phyloP scores from a whole-genome alignment of 192 early-diverging fungal genomes.

The Umbelopsis ramanniana region DNA sequence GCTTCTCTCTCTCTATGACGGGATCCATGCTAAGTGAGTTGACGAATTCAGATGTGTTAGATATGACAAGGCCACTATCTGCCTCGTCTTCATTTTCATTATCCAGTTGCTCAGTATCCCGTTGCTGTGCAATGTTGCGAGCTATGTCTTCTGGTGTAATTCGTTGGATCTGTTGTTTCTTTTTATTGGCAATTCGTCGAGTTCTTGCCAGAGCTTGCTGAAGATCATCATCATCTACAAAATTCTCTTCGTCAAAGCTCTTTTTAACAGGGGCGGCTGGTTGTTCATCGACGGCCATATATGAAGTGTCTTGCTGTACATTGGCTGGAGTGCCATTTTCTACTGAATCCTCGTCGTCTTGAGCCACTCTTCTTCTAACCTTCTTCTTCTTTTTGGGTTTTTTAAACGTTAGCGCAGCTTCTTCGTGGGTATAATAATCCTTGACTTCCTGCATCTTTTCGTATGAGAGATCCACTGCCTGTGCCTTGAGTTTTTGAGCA shows the following conservation, averaged over 20 bases:
- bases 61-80: conserved; percentile 66
- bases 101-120: conserved; percentile 37
- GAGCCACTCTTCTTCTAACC: conserved; percentile 46
- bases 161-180: conserved; percentile 46
- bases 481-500: conserved; percentile 50
- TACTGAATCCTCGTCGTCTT: conserved; percentile 45
- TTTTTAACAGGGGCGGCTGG: not conserved
- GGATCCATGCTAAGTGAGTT: conserved; percentile 54
- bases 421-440: conserved; percentile 92
- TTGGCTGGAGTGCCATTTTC: not conserved
- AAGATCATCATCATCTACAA: conserved; percentile 96
- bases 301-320: not conserved
- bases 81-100: conserved; percentile 39
- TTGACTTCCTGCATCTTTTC: conserved; percentile 69
- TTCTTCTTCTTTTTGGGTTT: conserved; percentile 77
- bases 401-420: conserved; percentile 76
- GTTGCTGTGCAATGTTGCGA: conserved; percentile 46
- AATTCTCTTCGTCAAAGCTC: conserved; percentile 62
- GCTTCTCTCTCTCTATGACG: conserved; percentile 34
- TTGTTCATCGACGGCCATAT: not conserved
- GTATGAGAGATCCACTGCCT: conserved; percentile 57
- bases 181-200: conserved; percentile 63
- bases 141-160: conserved; percentile 68
- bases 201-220: conserved; percentile 82
- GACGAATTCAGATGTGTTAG: conserved; percentile 90